These are phyloP conservation scores for Sergeia podlipaevii DNA, from an alignment of 208 protist species.

Conservation along the genomic window DNA sequence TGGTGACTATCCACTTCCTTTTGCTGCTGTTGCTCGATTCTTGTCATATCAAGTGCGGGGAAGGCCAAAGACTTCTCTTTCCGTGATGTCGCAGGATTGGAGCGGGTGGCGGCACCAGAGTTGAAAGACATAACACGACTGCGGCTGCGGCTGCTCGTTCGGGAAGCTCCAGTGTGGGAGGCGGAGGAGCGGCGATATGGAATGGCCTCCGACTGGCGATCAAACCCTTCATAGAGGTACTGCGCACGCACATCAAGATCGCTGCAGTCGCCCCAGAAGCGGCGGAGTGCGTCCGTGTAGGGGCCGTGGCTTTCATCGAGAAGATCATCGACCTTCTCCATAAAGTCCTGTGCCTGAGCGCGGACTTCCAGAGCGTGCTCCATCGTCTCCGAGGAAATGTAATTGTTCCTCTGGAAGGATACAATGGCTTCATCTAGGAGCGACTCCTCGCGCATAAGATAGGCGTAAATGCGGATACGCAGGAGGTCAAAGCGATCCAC, in stretches of 20 bases:
- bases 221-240: slow-evolving; percentile 9
- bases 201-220: slow-evolving; percentile 4
- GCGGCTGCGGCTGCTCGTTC: slow-evolving; percentile 9
- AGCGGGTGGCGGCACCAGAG: slow-evolving; percentile 1
- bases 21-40: neutral
- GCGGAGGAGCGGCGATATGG: slow-evolving; percentile 4
- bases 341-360: slow-evolving; percentile 41
- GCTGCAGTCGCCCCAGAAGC: slow-evolving; percentile 53
- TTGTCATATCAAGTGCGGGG: slow-evolving; percentile 6
- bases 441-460: slow-evolving; percentile 47
- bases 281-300: slow-evolving; percentile 38
- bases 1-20: neutral
- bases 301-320: slow-evolving; percentile 26
- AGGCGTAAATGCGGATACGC: slow-evolving; percentile 66
- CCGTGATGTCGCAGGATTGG: neutral
- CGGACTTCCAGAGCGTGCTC: slow-evolving; percentile 44
- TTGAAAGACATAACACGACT: too few species aligned
- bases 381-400: slow-evolving; percentile 28
- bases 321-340: slow-evolving; percentile 46
- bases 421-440: slow-evolving; percentile 32
- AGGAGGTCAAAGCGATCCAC: slow-evolving; percentile 42
- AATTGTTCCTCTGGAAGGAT: slow-evolving; percentile 36
- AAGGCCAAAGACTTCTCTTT: neutral
- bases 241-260: slow-evolving; percentile 41
- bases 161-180: slow-evolving; percentile 13